Percentiles rank a stretch among this genome's conserved stretches.
These are phyloP conservation scores for Babesia divergens DNA, from an alignment of 169 alveolate species.

Conservation along the genomic window DNA sequence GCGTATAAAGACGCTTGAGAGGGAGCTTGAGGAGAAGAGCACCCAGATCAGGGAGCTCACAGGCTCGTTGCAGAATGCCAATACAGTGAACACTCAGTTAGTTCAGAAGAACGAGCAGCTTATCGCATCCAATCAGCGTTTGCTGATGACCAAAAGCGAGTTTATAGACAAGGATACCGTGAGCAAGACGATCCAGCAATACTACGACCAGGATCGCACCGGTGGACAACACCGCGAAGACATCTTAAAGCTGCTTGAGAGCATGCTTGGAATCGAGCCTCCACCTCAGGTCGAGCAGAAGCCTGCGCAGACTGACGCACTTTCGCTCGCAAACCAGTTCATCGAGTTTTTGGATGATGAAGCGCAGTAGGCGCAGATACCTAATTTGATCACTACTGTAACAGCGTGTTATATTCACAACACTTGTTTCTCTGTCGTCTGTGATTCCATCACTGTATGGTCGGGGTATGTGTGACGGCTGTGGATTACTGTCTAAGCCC, in stretches of 20 bases:
- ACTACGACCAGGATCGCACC: constrained; percentile 40
- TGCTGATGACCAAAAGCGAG: constrained; percentile 50
- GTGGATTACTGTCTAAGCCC: too few relatives aligned
- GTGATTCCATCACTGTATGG: too few relatives aligned
- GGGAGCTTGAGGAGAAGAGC: constrained; percentile 23
- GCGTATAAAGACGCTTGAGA: constrained; percentile 15
- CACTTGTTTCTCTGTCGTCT: too few relatives aligned
- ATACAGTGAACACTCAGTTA: constrained; percentile 43
- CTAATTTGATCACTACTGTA: too few relatives aligned
- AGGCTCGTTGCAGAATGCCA: constrained; percentile 28
- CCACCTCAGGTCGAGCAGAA: background rate
- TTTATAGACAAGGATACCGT: constrained; percentile 58
- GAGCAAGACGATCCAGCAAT: constrained; percentile 39
- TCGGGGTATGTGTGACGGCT: too few relatives aligned
- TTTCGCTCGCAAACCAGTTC: constrained; percentile 49
- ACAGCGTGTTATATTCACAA: too few relatives aligned
- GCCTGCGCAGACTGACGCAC: background rate
- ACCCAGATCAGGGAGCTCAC: constrained; percentile 28
- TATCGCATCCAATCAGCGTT: constrained; percentile 46
- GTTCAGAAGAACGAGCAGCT: constrained; percentile 62
- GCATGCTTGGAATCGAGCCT: constrained; percentile 51
- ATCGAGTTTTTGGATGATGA: constrained; percentile 49
- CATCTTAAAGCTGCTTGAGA: constrained; percentile 43
- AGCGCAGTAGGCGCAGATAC: too few relatives aligned
- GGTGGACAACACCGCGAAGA: constrained; percentile 43